These are phyloP conservation scores for Fusarium drepaniforme DNA, from an alignment of 2,329 filamentous ascomycete species.

Conservation along the genomic window DNA sequence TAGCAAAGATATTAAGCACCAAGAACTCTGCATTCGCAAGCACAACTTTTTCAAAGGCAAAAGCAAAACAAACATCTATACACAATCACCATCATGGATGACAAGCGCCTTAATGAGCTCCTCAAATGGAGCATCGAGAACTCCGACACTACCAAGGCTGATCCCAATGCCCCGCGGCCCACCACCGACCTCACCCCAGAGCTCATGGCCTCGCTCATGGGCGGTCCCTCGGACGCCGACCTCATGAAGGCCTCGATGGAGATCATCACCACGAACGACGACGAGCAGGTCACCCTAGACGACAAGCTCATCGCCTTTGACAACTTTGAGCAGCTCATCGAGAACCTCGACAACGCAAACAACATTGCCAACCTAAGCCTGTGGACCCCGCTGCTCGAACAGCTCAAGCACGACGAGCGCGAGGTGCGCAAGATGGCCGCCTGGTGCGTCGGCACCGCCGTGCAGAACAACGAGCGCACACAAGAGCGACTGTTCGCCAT, in stretches of 20 bases:
- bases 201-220: constrained; percentile 80
- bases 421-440: constrained; percentile 87
- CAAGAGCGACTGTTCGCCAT: constrained; percentile 77
- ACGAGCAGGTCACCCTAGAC: constrained; percentile 73
- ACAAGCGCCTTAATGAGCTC: constrained; percentile 77
- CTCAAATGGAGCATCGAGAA: constrained; percentile 80
- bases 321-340: constrained; percentile 94
- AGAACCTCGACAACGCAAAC: constrained; percentile 96
- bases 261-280: constrained; percentile 73
- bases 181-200: constrained; percentile 72
- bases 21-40: constrained; percentile 10
- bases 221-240: constrained; percentile 89
- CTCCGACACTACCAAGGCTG: constrained; percentile 50
- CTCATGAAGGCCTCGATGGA: constrained; percentile 90
- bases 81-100: constrained; percentile 53
- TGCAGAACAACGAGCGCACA: constrained; percentile 92
- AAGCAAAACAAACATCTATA: not conserved
- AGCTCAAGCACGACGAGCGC: constrained; percentile 75
- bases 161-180: constrained; percentile 47
- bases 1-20: constrained; percentile 17
- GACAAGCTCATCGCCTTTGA: constrained; percentile 89
- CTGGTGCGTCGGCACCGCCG: constrained; percentile 95
- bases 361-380: constrained; percentile 84
- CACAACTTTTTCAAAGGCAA: not conserved
- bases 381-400: constrained; percentile 83